phyloP scores from a whole-genome alignment of 192 early-diverging fungal species.

The Thoreauomyces humboldtii region DNA sequence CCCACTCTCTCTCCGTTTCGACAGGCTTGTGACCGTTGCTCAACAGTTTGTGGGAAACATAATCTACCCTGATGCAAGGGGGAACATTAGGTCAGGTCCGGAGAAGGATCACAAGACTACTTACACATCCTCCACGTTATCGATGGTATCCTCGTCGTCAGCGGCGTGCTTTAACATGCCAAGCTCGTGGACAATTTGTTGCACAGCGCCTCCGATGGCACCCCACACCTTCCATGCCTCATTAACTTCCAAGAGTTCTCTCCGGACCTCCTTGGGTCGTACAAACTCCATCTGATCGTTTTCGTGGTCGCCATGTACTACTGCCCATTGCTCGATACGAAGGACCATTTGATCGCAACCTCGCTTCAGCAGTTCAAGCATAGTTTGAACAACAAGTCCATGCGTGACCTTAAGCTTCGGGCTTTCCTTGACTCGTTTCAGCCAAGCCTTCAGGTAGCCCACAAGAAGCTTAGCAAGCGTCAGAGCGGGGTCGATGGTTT shows the following conservation, averaged over 20 bases:
- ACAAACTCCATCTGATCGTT: conserved; percentile 15
- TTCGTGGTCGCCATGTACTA: conserved; percentile 13
- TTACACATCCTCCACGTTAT: conserved; percentile 35
- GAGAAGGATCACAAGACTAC: no score
- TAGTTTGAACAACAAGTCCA: conserved; percentile 19
- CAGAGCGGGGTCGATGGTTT: conserved; percentile 23
- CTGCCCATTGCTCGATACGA: conserved; percentile 12
- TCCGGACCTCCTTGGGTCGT: background rate
- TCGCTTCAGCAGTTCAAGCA: conserved; percentile 2
- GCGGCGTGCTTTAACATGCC: conserved; percentile 13
- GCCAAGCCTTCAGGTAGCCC: conserved; percentile 28
- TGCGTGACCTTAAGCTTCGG: conserved; percentile 4
- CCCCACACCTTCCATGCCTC: conserved; percentile 41
- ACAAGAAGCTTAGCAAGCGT: conserved; percentile 26
- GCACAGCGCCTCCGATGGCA: conserved; percentile 32
- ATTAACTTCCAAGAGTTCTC: conserved; percentile 23
- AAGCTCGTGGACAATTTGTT: conserved; percentile 25
- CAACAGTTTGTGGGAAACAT: conserved; percentile 21
- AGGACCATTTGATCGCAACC: conserved; percentile 25
- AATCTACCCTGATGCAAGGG: conserved; percentile 26
- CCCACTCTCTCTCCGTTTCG: conserved; percentile 36
- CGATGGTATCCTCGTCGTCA: conserved; percentile 31
- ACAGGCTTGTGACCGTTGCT: conserved; percentile 32
- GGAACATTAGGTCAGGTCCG: no score
- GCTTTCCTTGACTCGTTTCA: background rate